Percentiles rank a stretch among this genome's conserved stretches.
Evolutionary conservation across 1,284 basidiomycete genomes (phyloP).

Genomic region (Leccinum glutinopallens): DNA sequence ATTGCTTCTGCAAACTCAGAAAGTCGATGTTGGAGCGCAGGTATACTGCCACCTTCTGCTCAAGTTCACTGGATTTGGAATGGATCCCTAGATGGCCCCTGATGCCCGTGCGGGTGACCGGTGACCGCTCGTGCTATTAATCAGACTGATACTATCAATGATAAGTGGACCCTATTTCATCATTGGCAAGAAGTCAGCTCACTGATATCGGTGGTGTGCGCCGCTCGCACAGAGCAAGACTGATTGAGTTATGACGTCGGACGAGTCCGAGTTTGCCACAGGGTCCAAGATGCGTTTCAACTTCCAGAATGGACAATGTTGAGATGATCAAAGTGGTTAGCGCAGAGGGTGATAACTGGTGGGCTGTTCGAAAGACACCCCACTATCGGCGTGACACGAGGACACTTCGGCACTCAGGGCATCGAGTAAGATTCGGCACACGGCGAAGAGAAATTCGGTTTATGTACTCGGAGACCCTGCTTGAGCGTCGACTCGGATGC

Average conservation of each 20-base stretch:
- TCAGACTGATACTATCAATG: background rate
- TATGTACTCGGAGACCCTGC: background rate
- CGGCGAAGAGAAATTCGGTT: background rate
- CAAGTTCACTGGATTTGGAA: background rate
- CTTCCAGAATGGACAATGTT: background rate
- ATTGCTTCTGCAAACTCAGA: background rate
- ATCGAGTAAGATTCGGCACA: background rate
- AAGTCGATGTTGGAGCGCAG: background rate
- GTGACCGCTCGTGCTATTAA: background rate
- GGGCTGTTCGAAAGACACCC: background rate
- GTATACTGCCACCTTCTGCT: background rate
- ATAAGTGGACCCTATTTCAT: background rate
- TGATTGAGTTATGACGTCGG: background rate
- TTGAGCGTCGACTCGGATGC: background rate
- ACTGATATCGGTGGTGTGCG: background rate
- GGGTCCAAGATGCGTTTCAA: background rate
- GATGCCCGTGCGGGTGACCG: background rate
- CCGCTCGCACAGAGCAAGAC: background rate
- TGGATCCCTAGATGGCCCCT: background rate
- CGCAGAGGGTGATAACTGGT: background rate
- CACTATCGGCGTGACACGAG: background rate
- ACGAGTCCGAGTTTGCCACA: background rate
- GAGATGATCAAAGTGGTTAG: background rate
- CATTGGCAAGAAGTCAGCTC: background rate
- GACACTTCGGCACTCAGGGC: background rate